A percentile compares a stretch with the other conserved stretches of the same genome.
phyloP scores from a whole-genome alignment of 306 rosid genomes.

The Citrullus colocynthis region DNA sequence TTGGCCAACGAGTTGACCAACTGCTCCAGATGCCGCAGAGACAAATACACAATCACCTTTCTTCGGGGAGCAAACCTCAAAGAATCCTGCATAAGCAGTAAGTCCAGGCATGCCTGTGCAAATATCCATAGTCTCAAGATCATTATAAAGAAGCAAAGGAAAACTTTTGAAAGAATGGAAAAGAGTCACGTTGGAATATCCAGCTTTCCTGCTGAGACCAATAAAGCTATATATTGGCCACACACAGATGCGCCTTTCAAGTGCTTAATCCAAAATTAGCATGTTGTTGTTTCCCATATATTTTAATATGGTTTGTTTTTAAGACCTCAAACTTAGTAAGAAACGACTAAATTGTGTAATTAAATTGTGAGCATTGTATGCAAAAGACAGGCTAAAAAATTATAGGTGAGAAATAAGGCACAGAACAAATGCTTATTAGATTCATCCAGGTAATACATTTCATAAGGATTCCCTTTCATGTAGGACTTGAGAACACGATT shows the following conservation, averaged over 20 bases:
- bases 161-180: not conserved
- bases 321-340: not conserved
- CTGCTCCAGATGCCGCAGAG: conserved; percentile 46
- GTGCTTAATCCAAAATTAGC: not conserved
- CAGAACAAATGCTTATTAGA: not conserved
- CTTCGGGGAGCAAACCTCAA: conserved; percentile 35
- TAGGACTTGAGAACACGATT: not conserved
- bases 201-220: not conserved
- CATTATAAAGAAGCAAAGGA: not conserved
- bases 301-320: not conserved
- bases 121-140: not conserved
- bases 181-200: not conserved
- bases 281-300: not conserved
- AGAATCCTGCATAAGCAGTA: conserved; percentile 33
- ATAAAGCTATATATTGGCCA: not conserved
- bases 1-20: conserved; percentile 42
- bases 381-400: not conserved
- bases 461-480: not conserved
- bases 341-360: not conserved
- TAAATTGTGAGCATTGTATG: not conserved
- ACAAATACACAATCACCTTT: conserved; percentile 31
- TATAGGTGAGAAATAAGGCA: not conserved
- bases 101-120: conserved; percentile 36
- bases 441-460: not conserved
- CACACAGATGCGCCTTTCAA: not conserved